These are phyloP conservation scores for Pulveroboletus ravenelii DNA, from an alignment of 768 basidiomycete genomes.

Conservation along the genomic window DNA sequence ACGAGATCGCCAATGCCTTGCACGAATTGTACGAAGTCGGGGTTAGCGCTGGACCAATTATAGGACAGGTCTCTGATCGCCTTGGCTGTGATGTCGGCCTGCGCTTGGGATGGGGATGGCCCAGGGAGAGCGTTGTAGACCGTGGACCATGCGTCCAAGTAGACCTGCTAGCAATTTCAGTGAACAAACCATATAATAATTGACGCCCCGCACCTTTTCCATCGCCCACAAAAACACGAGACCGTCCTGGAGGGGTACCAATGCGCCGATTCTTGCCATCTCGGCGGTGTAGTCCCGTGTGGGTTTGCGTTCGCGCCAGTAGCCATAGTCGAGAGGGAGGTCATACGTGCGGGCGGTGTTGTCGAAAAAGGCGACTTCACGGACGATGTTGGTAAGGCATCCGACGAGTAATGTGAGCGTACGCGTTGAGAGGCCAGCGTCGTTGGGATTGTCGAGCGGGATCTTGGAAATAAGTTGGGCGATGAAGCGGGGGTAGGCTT, in stretches of 20 bases:
- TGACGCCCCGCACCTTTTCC: slow-evolving; percentile 51
- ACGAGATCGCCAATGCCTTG: slow-evolving; percentile 45
- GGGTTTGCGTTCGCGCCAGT: slow-evolving; percentile 50
- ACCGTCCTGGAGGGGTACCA: slow-evolving; percentile 52
- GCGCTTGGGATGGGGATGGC: neutral
- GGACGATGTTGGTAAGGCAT: slow-evolving; percentile 54
- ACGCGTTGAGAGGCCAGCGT: slow-evolving; percentile 24
- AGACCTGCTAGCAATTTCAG: slow-evolving; percentile 41
- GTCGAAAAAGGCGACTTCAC: slow-evolving; percentile 58
- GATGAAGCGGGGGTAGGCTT: slow-evolving; percentile 71
- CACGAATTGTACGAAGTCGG: slow-evolving; percentile 53
- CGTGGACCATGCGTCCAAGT: slow-evolving; percentile 63
- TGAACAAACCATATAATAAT: too few species aligned
- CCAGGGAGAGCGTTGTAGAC: slow-evolving; percentile 30
- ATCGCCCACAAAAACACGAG: slow-evolving; percentile 75
- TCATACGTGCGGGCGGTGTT: slow-evolving; percentile 41
- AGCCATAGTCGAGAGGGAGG: slow-evolving; percentile 36
- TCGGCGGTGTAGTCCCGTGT: slow-evolving; percentile 72
- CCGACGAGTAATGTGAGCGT: slow-evolving; percentile 45
- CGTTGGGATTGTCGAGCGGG: slow-evolving; percentile 31
- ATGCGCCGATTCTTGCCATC: slow-evolving; percentile 50
- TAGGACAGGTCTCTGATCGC: slow-evolving; percentile 48
- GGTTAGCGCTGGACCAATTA: slow-evolving; percentile 51
- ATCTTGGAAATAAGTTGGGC: slow-evolving; percentile 60
- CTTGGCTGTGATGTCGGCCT: slow-evolving; percentile 10